Conservation (phyloP, 306 rosid species). For the Vicia sativa region DNA sequence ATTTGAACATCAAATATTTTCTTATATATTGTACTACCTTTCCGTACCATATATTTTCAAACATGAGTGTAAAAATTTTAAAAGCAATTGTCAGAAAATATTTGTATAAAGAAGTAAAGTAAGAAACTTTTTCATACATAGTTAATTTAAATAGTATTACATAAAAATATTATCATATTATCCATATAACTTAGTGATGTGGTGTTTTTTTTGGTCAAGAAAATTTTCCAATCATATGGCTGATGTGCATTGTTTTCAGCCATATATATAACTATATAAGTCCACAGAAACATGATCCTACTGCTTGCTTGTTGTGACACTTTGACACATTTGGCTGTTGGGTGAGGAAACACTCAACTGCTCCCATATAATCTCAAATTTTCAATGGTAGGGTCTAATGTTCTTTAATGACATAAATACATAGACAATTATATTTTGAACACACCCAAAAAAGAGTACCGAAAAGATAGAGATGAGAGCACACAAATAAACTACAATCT, state of each 20-base stretch:
- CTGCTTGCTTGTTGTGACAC: conserved; percentile 30
- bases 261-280: conserved; percentile 17
- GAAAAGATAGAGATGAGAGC: neutral
- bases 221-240: conserved; percentile 40
- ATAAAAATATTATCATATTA: neutral
- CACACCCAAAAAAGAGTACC: conserved; percentile 1
- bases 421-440: conserved; percentile 19
- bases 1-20: neutral
- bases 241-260: conserved; percentile 15
- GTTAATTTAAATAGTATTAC: no score
- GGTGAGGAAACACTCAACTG: conserved; percentile 57
- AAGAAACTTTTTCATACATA: no score
- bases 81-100: no score
- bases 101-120: no score
- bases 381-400: conserved; percentile 34
- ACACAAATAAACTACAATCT: neutral
- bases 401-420: conserved; percentile 27
- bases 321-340: conserved; percentile 45
- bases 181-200: neutral
- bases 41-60: neutral
- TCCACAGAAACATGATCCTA: conserved; percentile 48
- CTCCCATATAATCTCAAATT: conserved; percentile 37
- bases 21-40: neutral
- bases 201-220: conserved; percentile 38
- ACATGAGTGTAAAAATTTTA: no score